phyloP scores from a whole-genome alignment of 345 rosid species.

The Punica granatum region DNA sequence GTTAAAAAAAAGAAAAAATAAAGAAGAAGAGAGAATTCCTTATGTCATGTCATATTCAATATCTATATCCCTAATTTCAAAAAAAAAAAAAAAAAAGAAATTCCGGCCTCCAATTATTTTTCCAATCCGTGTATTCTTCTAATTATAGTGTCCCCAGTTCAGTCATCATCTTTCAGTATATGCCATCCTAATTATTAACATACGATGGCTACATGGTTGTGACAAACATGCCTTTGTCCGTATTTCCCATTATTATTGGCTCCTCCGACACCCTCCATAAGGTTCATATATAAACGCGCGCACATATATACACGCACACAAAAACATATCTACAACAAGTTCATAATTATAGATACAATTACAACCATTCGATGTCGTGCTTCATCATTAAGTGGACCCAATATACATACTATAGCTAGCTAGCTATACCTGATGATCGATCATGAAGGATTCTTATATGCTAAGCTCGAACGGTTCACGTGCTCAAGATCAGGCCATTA shows the following conservation, averaged over 20 bases:
- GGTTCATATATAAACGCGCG: not conserved
- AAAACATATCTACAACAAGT: no score
- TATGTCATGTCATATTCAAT: constrained; percentile 7
- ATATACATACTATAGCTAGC: no score
- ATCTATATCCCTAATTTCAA: not conserved
- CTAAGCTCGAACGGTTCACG: constrained; percentile 12
- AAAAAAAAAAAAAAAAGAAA: not conserved
- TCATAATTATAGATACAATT: no score
- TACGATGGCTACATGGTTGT: constrained; percentile 1
- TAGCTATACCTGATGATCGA: constrained; percentile 1
- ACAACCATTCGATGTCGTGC: no score
- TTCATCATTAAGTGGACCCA: no score
- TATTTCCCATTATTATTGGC: constrained; percentile 10
- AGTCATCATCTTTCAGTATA: constrained; percentile 10
- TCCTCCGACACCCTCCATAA: constrained; percentile 11
- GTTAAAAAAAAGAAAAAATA: no score
- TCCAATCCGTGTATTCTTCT: constrained; percentile 9
- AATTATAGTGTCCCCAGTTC: constrained; percentile 13
- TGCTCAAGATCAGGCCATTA: constrained; percentile 6
- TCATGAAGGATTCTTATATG: no score
- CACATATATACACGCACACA: no score
- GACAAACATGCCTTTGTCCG: constrained; percentile 16
- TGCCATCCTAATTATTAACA: constrained; percentile 12
- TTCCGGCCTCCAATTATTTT: constrained; percentile 3
- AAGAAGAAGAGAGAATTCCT: no score